Evolutionary conservation across 768 basidiomycete genomes (phyloP), one percentile per base, ranked within the genome.

Genomic region (Scleroderma citrinum): DNA sequence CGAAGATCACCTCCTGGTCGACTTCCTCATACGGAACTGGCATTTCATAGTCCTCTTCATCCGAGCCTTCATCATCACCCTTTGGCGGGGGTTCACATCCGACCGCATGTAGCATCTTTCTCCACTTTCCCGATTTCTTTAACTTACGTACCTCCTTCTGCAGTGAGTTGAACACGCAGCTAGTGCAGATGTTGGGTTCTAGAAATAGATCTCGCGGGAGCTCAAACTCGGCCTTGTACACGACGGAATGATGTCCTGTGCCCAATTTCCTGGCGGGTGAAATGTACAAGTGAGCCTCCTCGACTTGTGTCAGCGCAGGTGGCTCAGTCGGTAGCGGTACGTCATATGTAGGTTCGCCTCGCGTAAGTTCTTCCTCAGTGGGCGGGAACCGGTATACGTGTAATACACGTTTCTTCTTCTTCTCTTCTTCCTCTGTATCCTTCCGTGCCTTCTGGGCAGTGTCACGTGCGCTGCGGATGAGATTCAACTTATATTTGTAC

Each of bases 201-300:
- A 64, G 44, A 5, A 78, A 61, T 7, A 73, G n/a, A 16, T 67
- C 60, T 1, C 73, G 70, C 1, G 81, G 80, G 2, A 83, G 56
- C 35, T 78, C 77, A 68, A 74, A 75, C 47, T 78, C 75, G 6
- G 71, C 77, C 37, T 67, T 57, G 55, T 77, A 76, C 0, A 80
- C 77, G 29, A 62, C 40, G 0, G 82, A 83, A 56, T 84, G 82
- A 55, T 78, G 55, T 0, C 83, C 81, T 0, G 13, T 1, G 5
- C 80, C 82, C 6, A 71, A 51, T 30, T 39, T 54, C 31, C 69
- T 55, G 0, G 37, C 32, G 0, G 72, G 69, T 1, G 71, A 70
- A 45, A 83, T 51, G 48, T 79, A 77, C 14, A 82, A 64, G 56
- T 82, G 78, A 1, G 73, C 76, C 46, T 72, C 75, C 21, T 63